Evolutionary conservation across 2,329 filamentous ascomycete species (phyloP).

Genomic region (Talaromyces sp.): DNA sequence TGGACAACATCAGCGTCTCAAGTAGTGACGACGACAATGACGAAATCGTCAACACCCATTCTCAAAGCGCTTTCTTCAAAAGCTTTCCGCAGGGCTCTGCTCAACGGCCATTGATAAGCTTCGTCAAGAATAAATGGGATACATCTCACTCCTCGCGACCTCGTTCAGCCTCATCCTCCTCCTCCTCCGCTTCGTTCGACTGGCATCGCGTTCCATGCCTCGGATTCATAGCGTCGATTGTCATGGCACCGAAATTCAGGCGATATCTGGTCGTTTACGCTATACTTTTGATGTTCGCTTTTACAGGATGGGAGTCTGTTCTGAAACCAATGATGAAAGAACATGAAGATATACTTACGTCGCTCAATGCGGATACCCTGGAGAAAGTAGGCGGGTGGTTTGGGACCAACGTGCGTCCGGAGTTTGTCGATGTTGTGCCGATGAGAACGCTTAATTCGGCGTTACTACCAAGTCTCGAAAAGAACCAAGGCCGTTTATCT

Average conservation of each 20-base stretch:
- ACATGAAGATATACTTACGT: slow-evolving; percentile 23
- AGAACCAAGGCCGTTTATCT: slow-evolving; percentile 13
- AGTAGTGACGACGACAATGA: slow-evolving; percentile 5
- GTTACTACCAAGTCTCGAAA: slow-evolving; percentile 39
- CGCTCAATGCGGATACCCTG: slow-evolving; percentile 29
- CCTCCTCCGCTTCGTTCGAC: not conserved
- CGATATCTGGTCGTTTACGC: slow-evolving; percentile 36
- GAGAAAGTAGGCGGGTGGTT: slow-evolving; percentile 35
- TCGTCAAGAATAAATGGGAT: slow-evolving; percentile 38
- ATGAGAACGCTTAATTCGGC: slow-evolving; percentile 46
- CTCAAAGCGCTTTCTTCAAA: slow-evolving; percentile 8
- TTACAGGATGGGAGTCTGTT: slow-evolving; percentile 30
- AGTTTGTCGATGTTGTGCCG: slow-evolving; percentile 48
- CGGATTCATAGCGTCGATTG: slow-evolving; percentile 27
- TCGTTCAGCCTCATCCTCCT: slow-evolving; percentile 1
- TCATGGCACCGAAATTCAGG: slow-evolving; percentile 39
- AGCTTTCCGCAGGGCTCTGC: slow-evolving; percentile 9
- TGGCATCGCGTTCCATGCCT: slow-evolving; percentile 2
- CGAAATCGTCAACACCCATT: not conserved
- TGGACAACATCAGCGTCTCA: slow-evolving; percentile 29
- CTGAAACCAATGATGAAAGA: slow-evolving; percentile 31
- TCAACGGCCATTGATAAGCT: slow-evolving; percentile 33
- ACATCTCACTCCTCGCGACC: slow-evolving; percentile 9
- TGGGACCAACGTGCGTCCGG: slow-evolving; percentile 45
- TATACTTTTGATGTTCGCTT: slow-evolving; percentile 28